Evolutionary conservation across 75 land plant species (phyloP).

Genomic region (Chamaecyparis obtusa): DNA sequence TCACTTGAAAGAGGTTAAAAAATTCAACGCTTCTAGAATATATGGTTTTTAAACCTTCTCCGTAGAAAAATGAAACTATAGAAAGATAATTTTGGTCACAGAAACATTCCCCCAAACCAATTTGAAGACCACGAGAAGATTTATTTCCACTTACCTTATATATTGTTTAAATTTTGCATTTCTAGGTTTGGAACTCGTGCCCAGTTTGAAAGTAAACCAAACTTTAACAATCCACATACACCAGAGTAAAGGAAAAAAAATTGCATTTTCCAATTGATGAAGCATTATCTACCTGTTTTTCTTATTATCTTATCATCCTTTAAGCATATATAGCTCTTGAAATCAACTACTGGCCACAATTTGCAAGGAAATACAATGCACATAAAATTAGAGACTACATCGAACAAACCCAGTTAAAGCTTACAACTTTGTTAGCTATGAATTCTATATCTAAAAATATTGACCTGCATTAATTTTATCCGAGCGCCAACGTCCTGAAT

Average conservation of each 20-base stretch:
- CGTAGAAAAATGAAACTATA: too few relatives aligned
- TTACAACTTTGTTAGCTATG: not conserved
- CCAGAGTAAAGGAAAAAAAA: not conserved
- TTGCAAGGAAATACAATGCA: not conserved
- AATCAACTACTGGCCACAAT: not conserved
- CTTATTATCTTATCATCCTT: not conserved
- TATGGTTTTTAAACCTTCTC: not conserved
- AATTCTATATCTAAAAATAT: not conserved
- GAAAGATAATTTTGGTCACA: not conserved
- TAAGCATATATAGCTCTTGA: not conserved
- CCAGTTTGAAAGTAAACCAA: not conserved
- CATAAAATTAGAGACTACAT: not conserved
- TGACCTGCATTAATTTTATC: conserved; percentile 43
- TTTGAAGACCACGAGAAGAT: not conserved
- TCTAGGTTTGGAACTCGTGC: not conserved
- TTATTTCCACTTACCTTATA: too few relatives aligned
- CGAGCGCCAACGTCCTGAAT: conserved; percentile 31
- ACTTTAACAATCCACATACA: not conserved
- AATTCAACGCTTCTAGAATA: too few relatives aligned
- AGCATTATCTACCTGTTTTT: not conserved
- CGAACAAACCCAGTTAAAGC: not conserved
- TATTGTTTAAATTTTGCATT: not conserved
- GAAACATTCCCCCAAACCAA: not conserved
- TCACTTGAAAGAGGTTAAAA: not conserved
- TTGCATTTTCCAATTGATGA: not conserved